Percentiles rank a stretch among this genome's conserved stretches.
Evolutionary conservation across 805 yeast species (phyloP).

Genomic region (Saturnispora quitensis): DNA sequence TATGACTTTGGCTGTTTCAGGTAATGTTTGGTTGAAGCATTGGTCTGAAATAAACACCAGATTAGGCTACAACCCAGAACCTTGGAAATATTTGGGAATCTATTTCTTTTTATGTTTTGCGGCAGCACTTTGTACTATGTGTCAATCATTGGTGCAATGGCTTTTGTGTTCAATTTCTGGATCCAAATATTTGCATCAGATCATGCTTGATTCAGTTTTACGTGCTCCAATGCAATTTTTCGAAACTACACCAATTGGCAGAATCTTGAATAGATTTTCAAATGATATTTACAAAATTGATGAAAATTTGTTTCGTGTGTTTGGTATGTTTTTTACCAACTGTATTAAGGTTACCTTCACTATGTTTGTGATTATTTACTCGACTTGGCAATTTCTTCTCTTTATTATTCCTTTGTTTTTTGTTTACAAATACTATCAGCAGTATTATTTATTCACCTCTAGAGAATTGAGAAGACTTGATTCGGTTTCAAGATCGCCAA

Average conservation of each 20-base stretch:
- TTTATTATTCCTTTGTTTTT: slow-evolving; percentile 61
- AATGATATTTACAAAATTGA: slow-evolving; percentile 87
- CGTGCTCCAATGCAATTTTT: slow-evolving; percentile 93
- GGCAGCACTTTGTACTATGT: slow-evolving; percentile 49
- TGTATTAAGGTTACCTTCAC: slow-evolving; percentile 62
- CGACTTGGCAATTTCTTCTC: slow-evolving; percentile 81
- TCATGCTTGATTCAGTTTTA: slow-evolving; percentile 63
- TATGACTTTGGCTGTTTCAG: slow-evolving; percentile 51
- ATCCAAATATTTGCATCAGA: slow-evolving; percentile 63
- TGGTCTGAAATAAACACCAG: slow-evolving; percentile 89
- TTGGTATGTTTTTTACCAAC: slow-evolving; percentile 58
- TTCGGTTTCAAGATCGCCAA: slow-evolving; percentile 71
- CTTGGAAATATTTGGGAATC: slow-evolving; percentile 61
- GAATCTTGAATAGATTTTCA: slow-evolving; percentile 84
- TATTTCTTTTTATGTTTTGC: slow-evolving; percentile 69
- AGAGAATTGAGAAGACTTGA: slow-evolving; percentile 78
- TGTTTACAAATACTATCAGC: slow-evolving; percentile 64
- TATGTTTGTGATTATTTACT: slow-evolving; percentile 64
- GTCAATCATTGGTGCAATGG: slow-evolving; percentile 66
- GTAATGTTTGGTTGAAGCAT: slow-evolving; percentile 89
- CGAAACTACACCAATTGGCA: slow-evolving; percentile 92
- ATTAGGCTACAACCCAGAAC: slow-evolving; percentile 61
- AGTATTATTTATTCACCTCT: slow-evolving; percentile 65
- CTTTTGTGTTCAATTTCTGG: slow-evolving; percentile 76
- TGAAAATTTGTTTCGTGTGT: slow-evolving; percentile 63